A percentile compares a stretch with the other conserved stretches of the same genome.
phyloP scores from a whole-genome alignment of 2,329 filamentous ascomycete genomes.

The Colletotrichum endophyticum region DNA sequence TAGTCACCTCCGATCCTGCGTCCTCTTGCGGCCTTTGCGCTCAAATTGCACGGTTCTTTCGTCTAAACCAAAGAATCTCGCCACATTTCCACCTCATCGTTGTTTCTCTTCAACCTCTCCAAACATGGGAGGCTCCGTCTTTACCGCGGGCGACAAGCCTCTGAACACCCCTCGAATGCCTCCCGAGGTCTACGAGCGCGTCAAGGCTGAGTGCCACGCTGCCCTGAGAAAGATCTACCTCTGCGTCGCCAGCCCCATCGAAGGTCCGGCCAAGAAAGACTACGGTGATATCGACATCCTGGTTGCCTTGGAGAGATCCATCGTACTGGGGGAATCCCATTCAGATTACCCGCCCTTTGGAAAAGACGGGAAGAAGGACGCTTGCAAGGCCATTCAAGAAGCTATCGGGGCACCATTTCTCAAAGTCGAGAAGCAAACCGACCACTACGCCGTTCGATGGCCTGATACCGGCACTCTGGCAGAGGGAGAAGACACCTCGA shows the following conservation, averaged over 20 bases:
- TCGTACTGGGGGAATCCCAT: background rate
- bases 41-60: background rate
- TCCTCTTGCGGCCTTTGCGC: background rate
- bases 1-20: background rate
- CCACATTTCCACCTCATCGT: background rate
- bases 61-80: background rate
- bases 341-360: background rate
- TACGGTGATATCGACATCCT: conserved; percentile 79
- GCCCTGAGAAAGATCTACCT: conserved; percentile 57
- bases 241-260: conserved; percentile 64
- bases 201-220: conserved; percentile 50
- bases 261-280: conserved; percentile 71
- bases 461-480: conserved; percentile 31
- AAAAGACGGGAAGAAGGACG: background rate
- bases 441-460: conserved; percentile 62
- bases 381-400: conserved; percentile 5
- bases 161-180: conserved; percentile 72
- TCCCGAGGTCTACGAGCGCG: conserved; percentile 56
- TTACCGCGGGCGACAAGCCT: conserved; percentile 48
- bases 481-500: background rate
- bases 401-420: conserved; percentile 50
- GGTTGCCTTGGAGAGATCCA: conserved; percentile 44
- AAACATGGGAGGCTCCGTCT: conserved; percentile 71
- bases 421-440: conserved; percentile 30
- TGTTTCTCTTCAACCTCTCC: background rate